Evolutionary conservation across 352 stramenopile genomes (phyloP).

Genomic region (Pythium biforme): DNA sequence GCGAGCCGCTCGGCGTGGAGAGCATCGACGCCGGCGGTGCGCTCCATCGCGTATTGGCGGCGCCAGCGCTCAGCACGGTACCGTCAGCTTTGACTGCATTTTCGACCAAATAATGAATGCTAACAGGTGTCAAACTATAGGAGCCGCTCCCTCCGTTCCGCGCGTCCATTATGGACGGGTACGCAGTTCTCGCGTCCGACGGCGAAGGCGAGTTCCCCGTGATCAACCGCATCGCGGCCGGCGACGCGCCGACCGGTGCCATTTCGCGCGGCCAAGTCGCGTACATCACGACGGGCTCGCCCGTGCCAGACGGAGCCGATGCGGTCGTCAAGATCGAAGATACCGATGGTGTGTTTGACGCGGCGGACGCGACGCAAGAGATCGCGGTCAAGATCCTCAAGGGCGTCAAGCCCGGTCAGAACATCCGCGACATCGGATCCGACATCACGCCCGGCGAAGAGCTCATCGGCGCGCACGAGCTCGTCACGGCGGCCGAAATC

Average conservation of each 20-base stretch:
- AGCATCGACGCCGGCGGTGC: slow-evolving; percentile 37
- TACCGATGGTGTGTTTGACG: slow-evolving; percentile 54
- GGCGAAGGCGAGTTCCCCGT: slow-evolving; percentile 75
- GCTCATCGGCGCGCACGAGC: slow-evolving; percentile 72
- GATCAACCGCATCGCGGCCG: slow-evolving; percentile 66
- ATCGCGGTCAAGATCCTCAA: slow-evolving; percentile 65
- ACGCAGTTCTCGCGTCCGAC: slow-evolving; percentile 90
- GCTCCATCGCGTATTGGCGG: slow-evolving; percentile 52
- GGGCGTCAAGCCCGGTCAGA: slow-evolving; percentile 48
- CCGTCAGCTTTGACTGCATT: too few relatives aligned
- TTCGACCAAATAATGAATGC: too few relatives aligned
- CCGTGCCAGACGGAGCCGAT: slow-evolving; percentile 88
- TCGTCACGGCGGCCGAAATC: slow-evolving; percentile 87
- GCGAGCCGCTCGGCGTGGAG: slow-evolving; percentile 38
- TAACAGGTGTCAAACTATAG: slow-evolving; percentile 23
- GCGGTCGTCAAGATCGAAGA: slow-evolving; percentile 96
- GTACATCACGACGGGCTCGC: slow-evolving; percentile 96
- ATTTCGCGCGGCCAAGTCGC: slow-evolving; percentile 53
- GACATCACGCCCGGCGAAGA: slow-evolving; percentile 84
- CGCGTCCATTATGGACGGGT: slow-evolving; percentile 98
- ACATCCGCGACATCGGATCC: slow-evolving; percentile 89
- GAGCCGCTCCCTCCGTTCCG: slow-evolving; percentile 93
- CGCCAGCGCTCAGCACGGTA: slow-evolving; percentile 48
- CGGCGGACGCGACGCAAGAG: slow-evolving; percentile 32
- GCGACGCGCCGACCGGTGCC: slow-evolving; percentile 37